A percentile compares a stretch with the other conserved stretches of the same genome.
These are phyloP conservation scores for Tuber indicum DNA, from an alignment of 495 filamentous ascomycete species.

Conservation along the genomic window DNA sequence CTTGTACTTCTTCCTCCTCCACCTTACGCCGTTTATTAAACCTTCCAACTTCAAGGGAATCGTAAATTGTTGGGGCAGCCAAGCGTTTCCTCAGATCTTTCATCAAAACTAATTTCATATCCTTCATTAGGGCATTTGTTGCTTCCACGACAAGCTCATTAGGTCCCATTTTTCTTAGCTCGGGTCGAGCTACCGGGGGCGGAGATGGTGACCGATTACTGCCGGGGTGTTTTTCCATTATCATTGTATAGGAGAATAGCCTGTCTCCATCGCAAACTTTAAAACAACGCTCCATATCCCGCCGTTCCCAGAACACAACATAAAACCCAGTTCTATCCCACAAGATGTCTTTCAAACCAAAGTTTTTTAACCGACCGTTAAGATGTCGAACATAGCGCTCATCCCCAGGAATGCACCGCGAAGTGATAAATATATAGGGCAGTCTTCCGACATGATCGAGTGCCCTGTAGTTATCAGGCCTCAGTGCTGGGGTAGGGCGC, in stretches of 20 bases:
- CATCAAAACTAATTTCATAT: slow-evolving; percentile 75
- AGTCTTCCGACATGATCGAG: slow-evolving; percentile 63
- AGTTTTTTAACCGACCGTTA: slow-evolving; percentile 74
- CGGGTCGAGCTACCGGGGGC: slow-evolving; percentile 48
- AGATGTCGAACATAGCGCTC: slow-evolving; percentile 75
- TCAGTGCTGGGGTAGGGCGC: slow-evolving; percentile 29
- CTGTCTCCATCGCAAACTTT: slow-evolving; percentile 62
- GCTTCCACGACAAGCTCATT: slow-evolving; percentile 83
- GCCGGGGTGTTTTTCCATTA: slow-evolving; percentile 72
- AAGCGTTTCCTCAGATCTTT: slow-evolving; percentile 79
- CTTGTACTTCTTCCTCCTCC: slow-evolving; percentile 65
- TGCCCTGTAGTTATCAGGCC: slow-evolving; percentile 44
- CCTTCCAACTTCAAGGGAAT: slow-evolving; percentile 80
- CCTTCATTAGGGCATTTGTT: slow-evolving; percentile 65
- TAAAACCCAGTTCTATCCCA: slow-evolving; percentile 84
- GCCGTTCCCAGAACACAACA: slow-evolving; percentile 76
- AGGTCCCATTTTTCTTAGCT: slow-evolving; percentile 55
- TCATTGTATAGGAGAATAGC: slow-evolving; percentile 89
- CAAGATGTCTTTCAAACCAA: slow-evolving; percentile 66
- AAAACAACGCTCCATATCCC: slow-evolving; percentile 72
- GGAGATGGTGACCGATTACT: slow-evolving; percentile 47
- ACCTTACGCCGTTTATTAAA: slow-evolving; percentile 64
- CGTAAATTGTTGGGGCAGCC: slow-evolving; percentile 70
- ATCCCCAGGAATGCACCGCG: slow-evolving; percentile 81
- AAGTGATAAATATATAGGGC: slow-evolving; percentile 88